Percentiles rank a stretch among this genome's conserved stretches.
phyloP scores from a whole-genome alignment of 2,329 filamentous ascomycete genomes.

The Arthrobotrys pseudoclavata region DNA sequence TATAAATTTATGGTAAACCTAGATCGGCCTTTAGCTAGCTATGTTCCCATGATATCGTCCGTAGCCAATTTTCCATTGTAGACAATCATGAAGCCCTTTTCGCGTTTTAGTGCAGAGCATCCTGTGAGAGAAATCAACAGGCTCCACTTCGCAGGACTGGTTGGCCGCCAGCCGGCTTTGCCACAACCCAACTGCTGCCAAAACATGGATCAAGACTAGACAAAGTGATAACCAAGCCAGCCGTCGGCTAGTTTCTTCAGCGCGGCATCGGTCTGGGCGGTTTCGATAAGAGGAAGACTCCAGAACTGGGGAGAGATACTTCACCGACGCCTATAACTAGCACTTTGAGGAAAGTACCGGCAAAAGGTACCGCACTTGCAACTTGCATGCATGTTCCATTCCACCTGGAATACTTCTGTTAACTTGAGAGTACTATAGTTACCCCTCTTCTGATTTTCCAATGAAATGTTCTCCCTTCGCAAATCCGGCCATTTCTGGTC shows the following conservation, averaged over 20 bases:
- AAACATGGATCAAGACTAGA: constrained; percentile 4
- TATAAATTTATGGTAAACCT: neutral
- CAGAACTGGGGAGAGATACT: neutral
- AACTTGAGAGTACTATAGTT: neutral
- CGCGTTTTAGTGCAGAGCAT: neutral
- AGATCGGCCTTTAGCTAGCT: neutral
- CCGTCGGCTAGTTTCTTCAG: constrained; percentile 2
- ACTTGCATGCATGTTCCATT: constrained; percentile 15
- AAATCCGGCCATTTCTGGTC: constrained; percentile 25
- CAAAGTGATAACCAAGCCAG: neutral
- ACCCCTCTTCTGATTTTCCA: constrained; percentile 51
- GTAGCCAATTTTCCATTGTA: too few relatives aligned
- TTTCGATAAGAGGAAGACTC: constrained; percentile 11
- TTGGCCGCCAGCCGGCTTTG: neutral
- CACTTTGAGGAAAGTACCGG: constrained; percentile 7
- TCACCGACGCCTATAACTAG: neutral
- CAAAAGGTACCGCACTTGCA: neutral
- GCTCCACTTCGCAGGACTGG: constrained; percentile 3
- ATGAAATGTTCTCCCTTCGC: constrained; percentile 42
- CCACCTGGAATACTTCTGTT: constrained; percentile 15
- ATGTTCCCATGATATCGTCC: too few relatives aligned
- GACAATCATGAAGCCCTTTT: too few relatives aligned
- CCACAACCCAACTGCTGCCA: neutral
- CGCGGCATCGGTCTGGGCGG: neutral
- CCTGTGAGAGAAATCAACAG: neutral